Evolutionary conservation across 345 rosid species (phyloP), one percentile per base, ranked within the genome.

Genomic region (Diplotaxis tenuifolia): DNA sequence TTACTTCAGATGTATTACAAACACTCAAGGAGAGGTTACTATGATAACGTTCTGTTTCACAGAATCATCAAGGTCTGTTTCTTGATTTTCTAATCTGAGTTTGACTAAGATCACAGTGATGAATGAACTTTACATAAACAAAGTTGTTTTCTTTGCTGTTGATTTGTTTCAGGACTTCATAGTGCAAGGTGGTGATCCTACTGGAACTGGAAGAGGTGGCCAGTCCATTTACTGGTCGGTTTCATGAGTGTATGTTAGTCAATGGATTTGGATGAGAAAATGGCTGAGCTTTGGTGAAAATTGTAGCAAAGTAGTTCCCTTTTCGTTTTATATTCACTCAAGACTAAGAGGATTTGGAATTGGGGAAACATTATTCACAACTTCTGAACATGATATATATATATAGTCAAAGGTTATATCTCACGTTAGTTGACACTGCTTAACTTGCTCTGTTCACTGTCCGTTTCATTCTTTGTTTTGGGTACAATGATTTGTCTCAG

Each of bases 181-280:
- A 14, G 94, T 95, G 66, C 98, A 95, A 86, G 98, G 99, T 71
- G 99, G 99, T 20, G 98, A 95, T 83, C 99, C 97, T 42, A 95
- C 99, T 0, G 99, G 94, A 42, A 92, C 99, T 55, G 99, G 98
- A 73, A 87, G 92, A 74, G 97, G 97, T 16, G 97, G 97, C 62
- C 86, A 90, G 78, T 92, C 98, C 62, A 92, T 91, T 42, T 94
- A 91, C 19, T 68, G 2, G 9, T 63, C 16, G 40, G 32, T 56
- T 62, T n/a, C 29, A 22, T 68, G 50, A n/a, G n/a, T n/a, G n/a
- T n/a, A 36, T 65, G n/a, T 67, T 59, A 0, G 19, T 22, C 4
- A 57, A 6, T 11, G 20, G 45, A 29, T 7, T 28, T 32, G 53
- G 22, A 22, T 47, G 4, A 49, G 45, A 5, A 16, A 10, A 34